Conservation (phyloP, 2,329 filamentous ascomycete species). For the Chrysoporthe austroafricana region DNA sequence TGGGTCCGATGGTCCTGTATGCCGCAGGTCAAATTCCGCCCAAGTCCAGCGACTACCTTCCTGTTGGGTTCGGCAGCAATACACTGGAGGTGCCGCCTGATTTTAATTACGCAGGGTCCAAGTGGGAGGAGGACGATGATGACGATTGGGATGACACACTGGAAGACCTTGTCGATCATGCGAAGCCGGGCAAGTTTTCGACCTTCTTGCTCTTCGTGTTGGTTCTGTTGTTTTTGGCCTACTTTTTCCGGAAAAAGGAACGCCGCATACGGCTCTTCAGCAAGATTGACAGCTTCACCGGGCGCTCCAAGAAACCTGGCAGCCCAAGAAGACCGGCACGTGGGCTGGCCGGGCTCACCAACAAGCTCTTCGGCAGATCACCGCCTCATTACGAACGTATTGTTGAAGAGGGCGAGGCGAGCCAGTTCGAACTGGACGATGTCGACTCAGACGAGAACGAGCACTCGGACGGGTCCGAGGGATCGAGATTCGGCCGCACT, state of each 20-base stretch:
- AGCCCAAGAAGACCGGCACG: conserved; percentile 50
- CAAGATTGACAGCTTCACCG: conserved; percentile 51
- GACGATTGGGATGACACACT: conserved; percentile 57
- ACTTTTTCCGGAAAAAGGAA: conserved; percentile 80
- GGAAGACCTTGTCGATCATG: conserved; percentile 66
- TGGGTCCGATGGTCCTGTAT: conserved; percentile 95
- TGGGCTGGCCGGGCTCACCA: conserved; percentile 54
- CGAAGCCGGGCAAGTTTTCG: conserved; percentile 70
- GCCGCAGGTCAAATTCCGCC: conserved; percentile 86
- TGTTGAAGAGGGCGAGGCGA: conserved; percentile 75
- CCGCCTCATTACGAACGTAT: conserved; percentile 76
- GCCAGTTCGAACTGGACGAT: conserved; percentile 78
- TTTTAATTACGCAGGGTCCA: conserved; percentile 81
- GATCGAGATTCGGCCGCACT: conserved; percentile 58
- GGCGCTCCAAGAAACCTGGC: conserved; percentile 46
- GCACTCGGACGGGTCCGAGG: conserved; percentile 64
- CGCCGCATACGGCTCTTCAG: conserved; percentile 66
- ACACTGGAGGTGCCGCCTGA: conserved; percentile 68
- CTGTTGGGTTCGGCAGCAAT: conserved; percentile 94
- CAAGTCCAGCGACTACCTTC: conserved; percentile 60
- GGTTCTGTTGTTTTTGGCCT: conserved; percentile 69
- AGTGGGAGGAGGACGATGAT: conserved; percentile 47
- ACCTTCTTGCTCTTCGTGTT: conserved; percentile 79
- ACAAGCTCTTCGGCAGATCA: conserved; percentile 68
- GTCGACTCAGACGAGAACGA: conserved; percentile 67